phyloP scores from a whole-genome alignment of 179 eudicot genomes.

The Heliamphora pulchella region DNA sequence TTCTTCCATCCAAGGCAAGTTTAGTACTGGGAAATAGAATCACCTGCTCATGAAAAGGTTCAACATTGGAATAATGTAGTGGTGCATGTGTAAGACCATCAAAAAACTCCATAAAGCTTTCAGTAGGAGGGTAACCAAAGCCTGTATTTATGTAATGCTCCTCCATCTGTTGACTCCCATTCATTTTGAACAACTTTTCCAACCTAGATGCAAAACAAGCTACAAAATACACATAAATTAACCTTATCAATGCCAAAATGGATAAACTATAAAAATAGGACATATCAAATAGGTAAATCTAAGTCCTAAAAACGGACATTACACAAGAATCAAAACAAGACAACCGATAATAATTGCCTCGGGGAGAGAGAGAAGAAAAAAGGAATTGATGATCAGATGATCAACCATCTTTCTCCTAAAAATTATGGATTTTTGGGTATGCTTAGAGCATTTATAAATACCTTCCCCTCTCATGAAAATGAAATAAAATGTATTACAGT shows the following conservation, averaged over 20 bases:
- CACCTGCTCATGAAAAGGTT: constrained; percentile 37
- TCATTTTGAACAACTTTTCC: constrained; percentile 23
- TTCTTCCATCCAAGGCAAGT: background rate
- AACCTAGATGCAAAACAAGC: constrained; percentile 11
- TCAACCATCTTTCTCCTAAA: background rate
- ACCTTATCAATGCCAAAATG: background rate
- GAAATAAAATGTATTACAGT: background rate
- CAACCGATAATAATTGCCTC: too few relatives aligned
- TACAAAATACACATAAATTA: constrained; percentile 11
- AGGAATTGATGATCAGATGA: background rate
- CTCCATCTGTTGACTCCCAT: constrained; percentile 38
- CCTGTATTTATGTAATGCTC: constrained; percentile 37
- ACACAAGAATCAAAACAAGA: background rate
- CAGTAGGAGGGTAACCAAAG: constrained; percentile 33
- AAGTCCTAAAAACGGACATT: background rate
- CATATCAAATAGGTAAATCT: background rate
- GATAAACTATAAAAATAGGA: background rate
- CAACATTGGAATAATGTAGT: constrained; percentile 32
- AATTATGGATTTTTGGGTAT: background rate
- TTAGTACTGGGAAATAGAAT: background rate
- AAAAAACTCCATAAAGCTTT: constrained; percentile 38
- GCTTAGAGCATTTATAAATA: background rate
- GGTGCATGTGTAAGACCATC: constrained; percentile 36
- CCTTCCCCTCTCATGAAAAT: background rate
- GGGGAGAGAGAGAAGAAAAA: too few relatives aligned